phyloP scores from a whole-genome alignment of 768 basidiomycete species.

The Suillus decipiens region DNA sequence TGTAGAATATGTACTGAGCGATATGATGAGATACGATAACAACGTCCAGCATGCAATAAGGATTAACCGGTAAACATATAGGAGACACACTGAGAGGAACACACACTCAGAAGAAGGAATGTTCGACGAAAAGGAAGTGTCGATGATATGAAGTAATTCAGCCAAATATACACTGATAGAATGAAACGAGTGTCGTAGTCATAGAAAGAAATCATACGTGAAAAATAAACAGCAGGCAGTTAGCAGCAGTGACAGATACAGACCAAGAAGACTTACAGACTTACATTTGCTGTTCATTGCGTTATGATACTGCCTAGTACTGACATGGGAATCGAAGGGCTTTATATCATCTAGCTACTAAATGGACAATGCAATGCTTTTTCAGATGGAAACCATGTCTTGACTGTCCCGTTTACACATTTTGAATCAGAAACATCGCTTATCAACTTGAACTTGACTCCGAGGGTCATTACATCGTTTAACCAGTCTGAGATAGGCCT shows the following conservation, averaged over 20 bases:
- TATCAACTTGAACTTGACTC: too few species aligned
- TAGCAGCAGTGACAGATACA: neutral
- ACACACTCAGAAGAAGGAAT: neutral
- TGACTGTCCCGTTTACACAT: neutral
- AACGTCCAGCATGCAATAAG: neutral
- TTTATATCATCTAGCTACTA: neutral
- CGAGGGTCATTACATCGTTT: too few species aligned
- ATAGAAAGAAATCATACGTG: too few species aligned
- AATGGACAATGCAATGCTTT: neutral
- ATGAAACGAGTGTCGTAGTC: neutral
- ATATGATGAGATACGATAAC: neutral
- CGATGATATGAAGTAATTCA: neutral
- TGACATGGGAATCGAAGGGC: neutral
- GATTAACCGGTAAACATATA: neutral
- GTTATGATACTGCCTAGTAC: neutral
- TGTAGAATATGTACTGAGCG: neutral
- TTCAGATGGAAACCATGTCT: neutral
- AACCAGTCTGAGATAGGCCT: neutral
- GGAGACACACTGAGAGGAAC: neutral
- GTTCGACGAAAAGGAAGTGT: neutral
- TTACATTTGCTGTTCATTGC: neutral
- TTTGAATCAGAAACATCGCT: neutral
- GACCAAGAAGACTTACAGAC: neutral
- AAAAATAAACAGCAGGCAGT: too few species aligned
- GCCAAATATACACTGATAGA: neutral